Conservation (phyloP, 192 early-diverging fungal genomes). For the Powellomyces hirtus region DNA sequence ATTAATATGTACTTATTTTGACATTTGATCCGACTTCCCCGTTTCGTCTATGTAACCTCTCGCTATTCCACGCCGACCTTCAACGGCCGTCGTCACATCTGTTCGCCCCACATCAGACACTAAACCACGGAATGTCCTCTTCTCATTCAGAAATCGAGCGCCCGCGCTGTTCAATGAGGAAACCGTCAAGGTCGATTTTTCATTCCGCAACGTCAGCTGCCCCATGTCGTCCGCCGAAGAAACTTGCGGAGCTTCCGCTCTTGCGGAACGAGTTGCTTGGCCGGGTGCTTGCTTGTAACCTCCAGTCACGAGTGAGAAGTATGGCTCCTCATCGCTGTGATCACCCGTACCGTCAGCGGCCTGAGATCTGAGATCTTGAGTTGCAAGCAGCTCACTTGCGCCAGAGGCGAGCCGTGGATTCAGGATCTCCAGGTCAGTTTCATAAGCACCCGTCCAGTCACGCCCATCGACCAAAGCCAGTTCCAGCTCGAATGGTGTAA, state of each 20-base stretch:
- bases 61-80: conserved; percentile 88
- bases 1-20: neutral
- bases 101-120: conserved; percentile 69
- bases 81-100: conserved; percentile 54
- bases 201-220: conserved; percentile 54
- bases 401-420: conserved; percentile 22
- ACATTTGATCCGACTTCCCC: conserved; percentile 16
- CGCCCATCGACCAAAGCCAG: conserved; percentile 58
- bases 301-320: conserved; percentile 90
- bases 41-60: conserved; percentile 19
- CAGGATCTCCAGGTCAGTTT: conserved; percentile 38
- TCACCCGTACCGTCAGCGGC: conserved; percentile 21
- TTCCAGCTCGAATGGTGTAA: conserved; percentile 90
- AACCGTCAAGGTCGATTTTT: conserved; percentile 46
- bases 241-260: neutral
- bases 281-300: conserved; percentile 49
- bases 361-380: neutral
- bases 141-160: conserved; percentile 66
- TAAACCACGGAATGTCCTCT: conserved; percentile 77
- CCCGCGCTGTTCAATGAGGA: conserved; percentile 57
- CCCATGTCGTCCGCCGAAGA: conserved; percentile 25
- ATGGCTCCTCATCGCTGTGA: conserved; percentile 67
- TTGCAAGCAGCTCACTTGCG: conserved; percentile 26
- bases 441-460: conserved; percentile 46
- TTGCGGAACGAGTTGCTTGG: conserved; percentile 1